A percentile compares a stretch with the other conserved stretches of the same genome.
phyloP scores from a whole-genome alignment of 257 asterid genomes.

The Verbena officinalis region DNA sequence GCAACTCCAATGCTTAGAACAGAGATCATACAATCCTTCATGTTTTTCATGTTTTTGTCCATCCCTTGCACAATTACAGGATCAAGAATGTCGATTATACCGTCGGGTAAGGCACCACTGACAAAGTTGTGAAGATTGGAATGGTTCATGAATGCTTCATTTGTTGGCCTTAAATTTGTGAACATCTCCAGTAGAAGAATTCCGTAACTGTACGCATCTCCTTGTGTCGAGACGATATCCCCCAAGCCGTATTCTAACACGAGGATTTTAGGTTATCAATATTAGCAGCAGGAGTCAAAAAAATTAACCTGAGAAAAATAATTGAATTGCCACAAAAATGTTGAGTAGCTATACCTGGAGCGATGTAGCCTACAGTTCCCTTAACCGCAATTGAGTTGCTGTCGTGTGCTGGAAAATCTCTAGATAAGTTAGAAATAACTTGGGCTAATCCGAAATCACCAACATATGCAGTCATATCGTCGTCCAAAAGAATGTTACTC shows the following conservation, averaged over 20 bases:
- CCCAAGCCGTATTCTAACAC: constrained; percentile 35
- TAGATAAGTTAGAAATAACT: constrained; percentile 10
- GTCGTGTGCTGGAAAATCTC: not conserved
- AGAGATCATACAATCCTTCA: constrained; percentile 16
- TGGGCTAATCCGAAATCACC: constrained; percentile 44
- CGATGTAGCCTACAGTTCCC: constrained; percentile 35
- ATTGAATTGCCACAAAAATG: not conserved
- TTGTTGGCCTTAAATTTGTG: constrained; percentile 30
- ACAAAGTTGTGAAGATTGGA: not conserved
- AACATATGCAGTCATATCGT: constrained; percentile 35
- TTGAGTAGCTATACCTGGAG: constrained; percentile 28
- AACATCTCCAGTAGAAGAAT: constrained; percentile 42
- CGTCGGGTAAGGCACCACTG: too few species aligned
- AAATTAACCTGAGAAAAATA: too few species aligned
- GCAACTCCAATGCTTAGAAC: constrained; percentile 24
- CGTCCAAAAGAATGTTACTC: constrained; percentile 36
- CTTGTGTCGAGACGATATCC: constrained; percentile 22
- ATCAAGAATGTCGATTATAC: too few species aligned
- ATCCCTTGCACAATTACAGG: not conserved
- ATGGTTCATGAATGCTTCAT: constrained; percentile 19
- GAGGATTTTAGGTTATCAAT: not conserved
- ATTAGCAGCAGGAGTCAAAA: not conserved
- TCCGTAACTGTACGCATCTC: constrained; percentile 39
- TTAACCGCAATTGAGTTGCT: constrained; percentile 21
- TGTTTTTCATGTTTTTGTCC: not conserved